Evolutionary conservation across 2,329 filamentous ascomycete species (phyloP).

Genomic region (Nemania bipapillata): DNA sequence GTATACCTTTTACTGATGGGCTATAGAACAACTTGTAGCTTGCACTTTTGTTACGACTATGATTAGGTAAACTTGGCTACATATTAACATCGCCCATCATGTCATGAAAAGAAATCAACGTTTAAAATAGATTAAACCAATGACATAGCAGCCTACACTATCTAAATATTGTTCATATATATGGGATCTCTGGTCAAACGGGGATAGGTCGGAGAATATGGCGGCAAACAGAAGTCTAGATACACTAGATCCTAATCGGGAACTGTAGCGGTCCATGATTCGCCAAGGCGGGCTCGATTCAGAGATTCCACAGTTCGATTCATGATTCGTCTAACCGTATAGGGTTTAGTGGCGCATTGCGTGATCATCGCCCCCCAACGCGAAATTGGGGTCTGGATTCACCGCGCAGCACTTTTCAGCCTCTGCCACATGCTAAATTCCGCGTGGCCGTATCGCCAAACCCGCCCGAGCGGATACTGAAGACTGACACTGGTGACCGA

Average conservation of each 20-base stretch:
- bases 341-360: slow-evolving; percentile 32
- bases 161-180: too few species aligned
- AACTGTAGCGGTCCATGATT: slow-evolving; percentile 22
- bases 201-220: background rate
- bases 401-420: slow-evolving; percentile 24
- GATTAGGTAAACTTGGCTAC: too few species aligned
- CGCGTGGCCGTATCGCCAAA: slow-evolving; percentile 33
- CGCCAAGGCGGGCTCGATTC: slow-evolving; percentile 11
- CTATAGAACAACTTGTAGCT: too few species aligned
- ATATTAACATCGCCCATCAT: too few species aligned
- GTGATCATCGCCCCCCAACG: slow-evolving; percentile 36
- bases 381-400: slow-evolving; percentile 25
- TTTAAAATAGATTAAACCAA: too few species aligned
- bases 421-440: slow-evolving; percentile 30
- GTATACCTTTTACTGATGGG: too few species aligned
- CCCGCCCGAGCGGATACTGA: slow-evolving; percentile 37
- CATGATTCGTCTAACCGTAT: slow-evolving; percentile 20
- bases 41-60: too few species aligned
- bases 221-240: background rate
- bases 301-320: too few species aligned
- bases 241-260: slow-evolving; percentile 21
- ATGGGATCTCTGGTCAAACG: background rate
- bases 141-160: too few species aligned
- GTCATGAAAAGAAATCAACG: too few species aligned
- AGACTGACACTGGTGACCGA: slow-evolving; percentile 27